These are phyloP conservation scores for Yamadazyma sp. DNA, from an alignment of 805 yeast genomes.

Conservation along the genomic window DNA sequence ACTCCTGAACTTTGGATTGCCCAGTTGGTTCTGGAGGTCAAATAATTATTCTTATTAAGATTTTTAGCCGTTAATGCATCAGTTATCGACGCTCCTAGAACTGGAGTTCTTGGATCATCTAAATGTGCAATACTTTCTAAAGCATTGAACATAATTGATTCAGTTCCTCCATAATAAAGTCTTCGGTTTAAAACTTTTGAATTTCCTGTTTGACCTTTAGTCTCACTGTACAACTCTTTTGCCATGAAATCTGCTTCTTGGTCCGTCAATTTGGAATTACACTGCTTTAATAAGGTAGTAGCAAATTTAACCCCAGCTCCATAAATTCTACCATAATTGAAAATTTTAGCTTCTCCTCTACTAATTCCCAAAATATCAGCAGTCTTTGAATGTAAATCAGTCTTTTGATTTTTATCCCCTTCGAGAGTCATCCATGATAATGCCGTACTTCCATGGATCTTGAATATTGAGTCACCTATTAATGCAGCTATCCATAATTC, in stretches of 20 bases:
- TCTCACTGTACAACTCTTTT: conserved; percentile 63
- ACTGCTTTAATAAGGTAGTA: conserved; percentile 74
- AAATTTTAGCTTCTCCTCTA: conserved; percentile 89
- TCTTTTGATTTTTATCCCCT: conserved; percentile 87
- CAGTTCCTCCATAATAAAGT: conserved; percentile 86
- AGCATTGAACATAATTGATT: conserved; percentile 85
- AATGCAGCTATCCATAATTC: conserved; percentile 97
- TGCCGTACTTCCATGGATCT: conserved; percentile 92
- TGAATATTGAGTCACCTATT: conserved; percentile 87
- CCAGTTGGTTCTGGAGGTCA: conserved; percentile 95
- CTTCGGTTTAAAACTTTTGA: conserved; percentile 24
- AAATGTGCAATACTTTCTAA: conserved; percentile 84
- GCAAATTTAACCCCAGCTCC: conserved; percentile 97
- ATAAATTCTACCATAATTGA: conserved; percentile 94
- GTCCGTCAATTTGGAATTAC: conserved; percentile 69
- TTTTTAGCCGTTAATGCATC: conserved; percentile 69
- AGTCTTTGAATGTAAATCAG: conserved; percentile 93
- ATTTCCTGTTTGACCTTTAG: conserved; percentile 62
- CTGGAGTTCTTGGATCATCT: conserved; percentile 82
- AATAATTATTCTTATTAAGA: conserved; percentile 59
- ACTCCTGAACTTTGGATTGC: conserved; percentile 98
- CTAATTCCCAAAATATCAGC: conserved; percentile 86
- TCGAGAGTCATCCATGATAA: conserved; percentile 99
- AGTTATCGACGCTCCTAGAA: conserved; percentile 90
- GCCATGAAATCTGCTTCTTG: conserved; percentile 67